Percentiles rank a stretch among this genome's conserved stretches.
Evolutionary conservation across 768 basidiomycete genomes (phyloP).

Genomic region (Arthromyces matolae): DNA sequence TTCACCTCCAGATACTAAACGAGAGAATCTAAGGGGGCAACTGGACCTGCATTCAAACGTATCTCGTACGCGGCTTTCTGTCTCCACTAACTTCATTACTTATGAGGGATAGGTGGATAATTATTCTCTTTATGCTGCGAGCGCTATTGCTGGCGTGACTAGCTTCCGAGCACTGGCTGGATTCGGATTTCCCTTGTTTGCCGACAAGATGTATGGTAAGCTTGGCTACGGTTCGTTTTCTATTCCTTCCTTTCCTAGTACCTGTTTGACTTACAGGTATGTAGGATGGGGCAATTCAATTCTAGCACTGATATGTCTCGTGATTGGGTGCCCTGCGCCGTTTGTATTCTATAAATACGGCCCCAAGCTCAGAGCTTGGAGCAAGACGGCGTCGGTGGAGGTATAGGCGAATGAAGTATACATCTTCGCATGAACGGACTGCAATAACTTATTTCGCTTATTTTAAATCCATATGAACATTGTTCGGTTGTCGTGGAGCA

Average conservation of each 20-base stretch:
- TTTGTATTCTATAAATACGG: conserved; percentile 40
- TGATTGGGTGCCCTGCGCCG: conserved; percentile 49
- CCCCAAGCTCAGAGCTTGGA: conserved; percentile 32
- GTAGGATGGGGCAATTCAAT: conserved; percentile 55
- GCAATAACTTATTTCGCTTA: not conserved
- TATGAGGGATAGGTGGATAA: conserved; percentile 62
- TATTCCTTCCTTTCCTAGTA: not conserved
- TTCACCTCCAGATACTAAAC: not conserved
- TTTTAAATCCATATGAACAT: not conserved
- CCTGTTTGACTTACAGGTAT: not conserved
- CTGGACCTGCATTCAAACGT: conserved; percentile 51
- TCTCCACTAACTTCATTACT: conserved; percentile 17
- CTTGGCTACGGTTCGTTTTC: conserved; percentile 39
- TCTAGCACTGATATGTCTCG: conserved; percentile 48
- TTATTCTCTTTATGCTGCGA: conserved; percentile 71
- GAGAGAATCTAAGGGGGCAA: conserved; percentile 24
- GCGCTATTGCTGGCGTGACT: conserved; percentile 52
- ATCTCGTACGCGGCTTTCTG: conserved; percentile 39
- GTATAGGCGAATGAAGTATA: conserved; percentile 15
- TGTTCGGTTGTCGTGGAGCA: too few relatives aligned
- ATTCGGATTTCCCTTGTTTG: conserved; percentile 64
- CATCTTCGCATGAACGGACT: not conserved
- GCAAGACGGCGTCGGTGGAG: conserved; percentile 33
- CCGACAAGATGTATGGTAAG: conserved; percentile 49
- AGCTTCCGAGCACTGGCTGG: conserved; percentile 56